A percentile compares a stretch with the other conserved stretches of the same genome.
phyloP scores from a whole-genome alignment of 176 grass and related monocot genomes.

The Carex myosuroides region DNA sequence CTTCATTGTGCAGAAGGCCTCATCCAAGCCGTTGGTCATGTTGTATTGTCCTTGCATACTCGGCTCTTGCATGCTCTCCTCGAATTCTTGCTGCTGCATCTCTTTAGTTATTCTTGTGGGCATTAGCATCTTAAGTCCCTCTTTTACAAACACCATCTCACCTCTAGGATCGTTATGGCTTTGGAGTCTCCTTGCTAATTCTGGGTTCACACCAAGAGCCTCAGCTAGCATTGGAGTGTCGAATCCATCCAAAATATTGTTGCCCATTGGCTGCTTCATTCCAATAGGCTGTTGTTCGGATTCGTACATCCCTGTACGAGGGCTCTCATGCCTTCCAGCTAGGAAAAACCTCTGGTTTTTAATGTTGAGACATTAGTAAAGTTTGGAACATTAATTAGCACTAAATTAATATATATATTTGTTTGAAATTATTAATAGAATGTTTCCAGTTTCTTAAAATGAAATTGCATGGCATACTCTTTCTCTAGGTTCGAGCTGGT shows the following conservation, averaged over 20 bases:
- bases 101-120: not conserved
- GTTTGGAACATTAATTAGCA: no score
- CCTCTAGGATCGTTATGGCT: constrained; percentile 25
- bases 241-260: constrained; percentile 29
- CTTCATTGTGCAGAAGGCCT: constrained; percentile 26
- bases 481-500: constrained; percentile 12
- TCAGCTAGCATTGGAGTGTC: not conserved
- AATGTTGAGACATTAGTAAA: not conserved
- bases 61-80: not conserved
- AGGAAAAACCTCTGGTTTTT: constrained; percentile 32
- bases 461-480: constrained; percentile 14
- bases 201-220: constrained; percentile 9
- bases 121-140: constrained; percentile 17
- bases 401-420: no score
- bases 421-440: not conserved
- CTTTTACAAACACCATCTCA: constrained; percentile 24
- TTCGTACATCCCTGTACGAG: not conserved
- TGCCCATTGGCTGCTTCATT: not conserved
- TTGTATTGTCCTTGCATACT: not conserved
- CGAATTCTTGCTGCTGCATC: not conserved
- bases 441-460: not conserved
- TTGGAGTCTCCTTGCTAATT: constrained; percentile 21
- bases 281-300: not conserved
- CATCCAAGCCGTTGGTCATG: constrained; percentile 9
- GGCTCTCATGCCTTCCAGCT: constrained; percentile 22